Evolutionary conservation across 1,284 basidiomycete genomes (phyloP).

Genomic region (Melampsora americana): DNA sequence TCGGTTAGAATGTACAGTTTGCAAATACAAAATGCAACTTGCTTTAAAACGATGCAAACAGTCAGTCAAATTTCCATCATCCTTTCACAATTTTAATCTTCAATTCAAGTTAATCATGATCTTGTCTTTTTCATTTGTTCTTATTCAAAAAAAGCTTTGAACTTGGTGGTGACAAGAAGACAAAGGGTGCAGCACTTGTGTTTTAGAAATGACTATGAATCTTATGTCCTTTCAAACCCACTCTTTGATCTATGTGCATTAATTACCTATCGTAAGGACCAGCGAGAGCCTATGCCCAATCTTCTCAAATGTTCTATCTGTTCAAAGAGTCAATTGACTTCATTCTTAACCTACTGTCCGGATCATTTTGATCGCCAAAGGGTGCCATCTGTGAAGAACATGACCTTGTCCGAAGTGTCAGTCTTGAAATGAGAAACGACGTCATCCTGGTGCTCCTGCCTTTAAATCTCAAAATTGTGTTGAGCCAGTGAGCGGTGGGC

Average conservation of each 20-base stretch:
- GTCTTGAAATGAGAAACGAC: no score
- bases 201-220: slow-evolving; percentile 58
- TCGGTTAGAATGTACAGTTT: slow-evolving; percentile 92
- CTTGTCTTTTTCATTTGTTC: slow-evolving; percentile 27
- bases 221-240: slow-evolving; percentile 1
- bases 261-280: background rate
- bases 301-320: background rate
- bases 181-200: slow-evolving; percentile 87
- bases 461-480: no score
- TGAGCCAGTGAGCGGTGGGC: no score
- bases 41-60: slow-evolving; percentile 99
- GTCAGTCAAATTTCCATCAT: slow-evolving; percentile 49
- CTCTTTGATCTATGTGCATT: slow-evolving; percentile 4
- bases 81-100: slow-evolving; percentile 55
- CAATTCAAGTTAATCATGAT: background rate
- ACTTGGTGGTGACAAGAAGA: slow-evolving; percentile 99
- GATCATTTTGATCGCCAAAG: no score
- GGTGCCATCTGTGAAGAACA: no score
- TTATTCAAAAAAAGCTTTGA: slow-evolving; percentile 68
- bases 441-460: no score
- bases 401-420: no score
- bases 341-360: no score
- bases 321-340: no score
- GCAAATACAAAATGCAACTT: slow-evolving; percentile 87
- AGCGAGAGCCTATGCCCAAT: background rate